These are phyloP conservation scores for Pestalotiopsis sp. DNA, from an alignment of 2,329 filamentous ascomycete species.

Conservation along the genomic window DNA sequence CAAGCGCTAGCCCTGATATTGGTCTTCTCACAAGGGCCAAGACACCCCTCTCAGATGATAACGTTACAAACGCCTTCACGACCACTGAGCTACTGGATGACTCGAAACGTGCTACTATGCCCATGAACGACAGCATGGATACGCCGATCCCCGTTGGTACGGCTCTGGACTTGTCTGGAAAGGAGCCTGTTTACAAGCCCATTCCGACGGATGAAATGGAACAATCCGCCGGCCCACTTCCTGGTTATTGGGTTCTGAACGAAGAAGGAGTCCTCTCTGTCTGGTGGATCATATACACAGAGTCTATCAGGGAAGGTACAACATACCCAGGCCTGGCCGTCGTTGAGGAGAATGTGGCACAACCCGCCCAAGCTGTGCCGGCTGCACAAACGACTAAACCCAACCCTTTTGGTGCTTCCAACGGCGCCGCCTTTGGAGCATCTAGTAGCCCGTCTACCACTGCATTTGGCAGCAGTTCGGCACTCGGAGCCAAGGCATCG, in stretches of 20 bases:
- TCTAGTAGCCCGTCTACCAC: constrained; percentile 38
- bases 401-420: constrained; percentile 22
- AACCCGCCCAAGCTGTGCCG: constrained; percentile 33
- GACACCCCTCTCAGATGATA: constrained; percentile 63
- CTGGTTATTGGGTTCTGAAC: constrained; percentile 82
- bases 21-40: constrained; percentile 78
- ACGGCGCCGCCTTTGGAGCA: constrained; percentile 43
- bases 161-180: constrained; percentile 81
- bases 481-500: constrained; percentile 53
- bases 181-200: constrained; percentile 76
- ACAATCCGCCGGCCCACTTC: constrained; percentile 78
- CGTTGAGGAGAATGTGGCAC: constrained; percentile 40
- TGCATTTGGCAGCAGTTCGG: constrained; percentile 50
- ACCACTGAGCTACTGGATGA: constrained; percentile 75
- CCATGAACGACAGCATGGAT: constrained; percentile 65
- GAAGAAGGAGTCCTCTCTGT: constrained; percentile 82
- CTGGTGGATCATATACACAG: constrained; percentile 93
- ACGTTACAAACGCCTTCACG: constrained; percentile 70
- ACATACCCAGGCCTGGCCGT: constrained; percentile 72
- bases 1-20: constrained; percentile 78
- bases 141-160: constrained; percentile 82
- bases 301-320: constrained; percentile 75
- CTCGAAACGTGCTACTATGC: constrained; percentile 73
- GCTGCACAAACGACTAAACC: constrained; percentile 34
- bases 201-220: constrained; percentile 78